Evolutionary conservation across 2,329 filamentous ascomycete genomes (phyloP).

Genomic region (Aspergillus pseudonomiae): DNA sequence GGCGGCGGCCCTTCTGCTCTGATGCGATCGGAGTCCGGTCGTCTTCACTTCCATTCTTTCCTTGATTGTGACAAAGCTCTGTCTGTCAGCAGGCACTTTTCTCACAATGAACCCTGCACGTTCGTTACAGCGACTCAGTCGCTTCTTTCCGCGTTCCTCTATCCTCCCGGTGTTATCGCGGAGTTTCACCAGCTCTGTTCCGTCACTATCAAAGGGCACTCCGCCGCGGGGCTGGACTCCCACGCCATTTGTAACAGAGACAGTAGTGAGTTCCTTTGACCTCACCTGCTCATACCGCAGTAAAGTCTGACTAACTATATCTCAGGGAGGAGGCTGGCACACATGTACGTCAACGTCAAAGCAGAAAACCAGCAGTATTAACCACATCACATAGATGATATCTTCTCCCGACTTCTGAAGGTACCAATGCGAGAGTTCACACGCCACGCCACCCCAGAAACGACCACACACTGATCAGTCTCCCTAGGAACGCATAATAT

Average conservation of each 20-base stretch:
- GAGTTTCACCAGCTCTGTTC: conserved; percentile 34
- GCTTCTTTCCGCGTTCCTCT: conserved; percentile 16
- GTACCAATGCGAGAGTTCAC: conserved; percentile 45
- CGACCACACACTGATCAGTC: not conserved
- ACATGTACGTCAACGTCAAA: conserved; percentile 62
- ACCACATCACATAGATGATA: conserved; percentile 63
- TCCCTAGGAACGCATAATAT: conserved; percentile 87
- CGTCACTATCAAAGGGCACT: conserved; percentile 27
- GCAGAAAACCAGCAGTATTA: conserved; percentile 21
- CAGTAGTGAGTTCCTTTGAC: conserved; percentile 49
- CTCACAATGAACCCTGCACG: conserved; percentile 28
- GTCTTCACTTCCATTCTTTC: not conserved
- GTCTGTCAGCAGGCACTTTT: conserved; percentile 3
- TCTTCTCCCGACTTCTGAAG: conserved; percentile 79
- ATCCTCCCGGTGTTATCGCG: conserved; percentile 21
- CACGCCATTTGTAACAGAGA: conserved; percentile 59
- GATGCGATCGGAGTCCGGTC: not conserved
- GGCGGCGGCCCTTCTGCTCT: not conserved
- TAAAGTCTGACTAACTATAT: conserved; percentile 23
- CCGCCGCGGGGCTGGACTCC: conserved; percentile 51
- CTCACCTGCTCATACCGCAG: not conserved
- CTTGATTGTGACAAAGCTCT: not conserved
- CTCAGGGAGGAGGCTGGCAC: conserved; percentile 73
- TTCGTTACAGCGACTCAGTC: conserved; percentile 28
- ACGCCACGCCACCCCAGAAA: conserved; percentile 47